Evolutionary conservation across 2,329 filamentous ascomycete species (phyloP), one percentile per base, ranked within the genome.

Genomic region (Monosporascus ibericus): DNA sequence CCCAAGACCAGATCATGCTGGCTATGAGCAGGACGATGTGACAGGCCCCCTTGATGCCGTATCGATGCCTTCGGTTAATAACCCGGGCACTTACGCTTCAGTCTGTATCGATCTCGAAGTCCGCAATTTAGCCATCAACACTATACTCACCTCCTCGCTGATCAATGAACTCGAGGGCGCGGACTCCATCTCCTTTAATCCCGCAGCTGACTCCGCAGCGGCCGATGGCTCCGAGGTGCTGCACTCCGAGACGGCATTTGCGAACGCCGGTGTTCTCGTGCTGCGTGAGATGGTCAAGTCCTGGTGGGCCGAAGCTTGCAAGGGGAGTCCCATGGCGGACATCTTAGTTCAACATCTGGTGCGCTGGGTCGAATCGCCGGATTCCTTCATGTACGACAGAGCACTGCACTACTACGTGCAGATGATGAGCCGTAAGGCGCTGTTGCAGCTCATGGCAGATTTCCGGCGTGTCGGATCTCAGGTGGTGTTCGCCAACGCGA

Each of bases 201-300:
- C 88, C 22, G 85, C 86, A 1, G 81, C 77, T 1, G 84, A 87
- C 52, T 80, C 85, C 27, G 76, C 73, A 0, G 68, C 76, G 2
- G 79, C 78, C 9, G 84, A 87, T 52, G 86, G 84, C 0, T 76
- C 80, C 0, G 87, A 87, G 54, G 79, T 86, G 18, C 81, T 95
- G 6, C 88, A 89, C 56, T 89, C 91, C 0, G 91, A 96, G 56
- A 94, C 87, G 55, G 90, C 92, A 0, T 99, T 99, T 67, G 87
- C 92, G n/a, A 88, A 90, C 48, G 91, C 92, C 3, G 90, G 91
- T 51, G 88, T 97, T 5, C 81, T 86, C 6, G 94, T 99, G 0
- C 78, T 99, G 3, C 87, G 94, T 15, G 95, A 97, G 63, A 96
- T 99, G 92, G 94, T 99, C 61, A 96, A 96, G 69, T 83, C 89